These are phyloP conservation scores for Fusarium penzigii DNA, from an alignment of 2,329 filamentous ascomycete genomes.

Conservation along the genomic window DNA sequence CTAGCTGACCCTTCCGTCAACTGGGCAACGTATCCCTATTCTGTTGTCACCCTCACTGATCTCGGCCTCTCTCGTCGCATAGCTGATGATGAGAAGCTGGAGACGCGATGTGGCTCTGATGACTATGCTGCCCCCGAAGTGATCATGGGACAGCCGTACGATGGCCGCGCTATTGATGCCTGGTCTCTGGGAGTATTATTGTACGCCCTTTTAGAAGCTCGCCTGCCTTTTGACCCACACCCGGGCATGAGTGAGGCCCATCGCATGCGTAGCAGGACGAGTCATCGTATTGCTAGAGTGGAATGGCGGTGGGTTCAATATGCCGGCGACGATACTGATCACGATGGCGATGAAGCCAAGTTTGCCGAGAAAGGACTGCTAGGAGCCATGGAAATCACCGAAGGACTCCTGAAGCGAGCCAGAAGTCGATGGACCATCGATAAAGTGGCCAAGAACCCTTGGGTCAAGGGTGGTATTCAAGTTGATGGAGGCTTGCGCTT, in stretches of 20 bases:
- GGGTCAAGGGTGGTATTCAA: constrained; percentile 74
- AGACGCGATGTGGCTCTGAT: constrained; percentile 91
- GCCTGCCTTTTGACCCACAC: constrained; percentile 87
- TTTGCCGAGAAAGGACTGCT: constrained; percentile 66
- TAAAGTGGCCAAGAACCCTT: constrained; percentile 70
- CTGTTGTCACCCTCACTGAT: constrained; percentile 87
- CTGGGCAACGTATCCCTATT: constrained; percentile 76
- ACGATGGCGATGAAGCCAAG: constrained; percentile 66
- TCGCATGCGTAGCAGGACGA: constrained; percentile 77
- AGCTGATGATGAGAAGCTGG: constrained; percentile 82
- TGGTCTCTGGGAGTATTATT: constrained; percentile 94
- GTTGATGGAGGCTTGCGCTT: constrained; percentile 64
- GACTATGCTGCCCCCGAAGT: constrained; percentile 98
- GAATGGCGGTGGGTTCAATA: constrained; percentile 96
- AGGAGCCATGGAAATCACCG: constrained; percentile 79
- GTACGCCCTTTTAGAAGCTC: constrained; percentile 90
- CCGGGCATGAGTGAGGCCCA: constrained; percentile 77
- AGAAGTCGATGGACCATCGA: constrained; percentile 75
- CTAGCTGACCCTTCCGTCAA: constrained; percentile 64
- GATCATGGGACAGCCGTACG: constrained; percentile 91
- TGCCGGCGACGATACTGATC: constrained; percentile 81
- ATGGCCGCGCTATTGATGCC: constrained; percentile 86
- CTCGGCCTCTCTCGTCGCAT: constrained; percentile 87
- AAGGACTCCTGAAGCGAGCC: constrained; percentile 80
- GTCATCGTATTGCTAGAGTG: constrained; percentile 90